Evolutionary conservation across 306 rosid genomes (phyloP), one percentile per base, ranked within the genome.

Genomic region (Delonix regia): DNA sequence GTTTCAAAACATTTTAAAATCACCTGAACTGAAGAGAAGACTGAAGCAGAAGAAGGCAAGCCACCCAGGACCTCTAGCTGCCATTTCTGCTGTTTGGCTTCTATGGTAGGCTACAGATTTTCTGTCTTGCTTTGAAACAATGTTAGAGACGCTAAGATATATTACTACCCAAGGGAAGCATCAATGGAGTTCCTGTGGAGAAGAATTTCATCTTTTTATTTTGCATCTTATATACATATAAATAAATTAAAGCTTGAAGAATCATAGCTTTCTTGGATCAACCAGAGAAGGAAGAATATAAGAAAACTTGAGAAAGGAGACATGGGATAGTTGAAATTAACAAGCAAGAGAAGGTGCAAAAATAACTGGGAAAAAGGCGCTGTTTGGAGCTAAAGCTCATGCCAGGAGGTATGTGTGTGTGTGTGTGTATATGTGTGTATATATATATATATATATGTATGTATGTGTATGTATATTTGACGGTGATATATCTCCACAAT

Each of bases 291-390:
- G 44, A 81, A 90, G 98, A 92, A 92, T 92, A 94, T 89, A 76
- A 69, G 97, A 88, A 94, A 90, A 94, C 98, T 92, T 94, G 94
- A 90, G 97, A 89, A 86, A 89, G 85, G 93, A 90, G 98, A 85
- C 87, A 90, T 86, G 76, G 77, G 90, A 82, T 90, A 69, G 97
- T 86, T 88, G 86, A 87, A 87, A 76, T 86, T 68, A 75, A 77
- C 96, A 94, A 94, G 98, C 98, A 91, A 91, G 89, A 66, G 88
- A 86, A 79, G 93, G 93, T 84, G 83, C 88, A 82, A 74, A 77
- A 78, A 68, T 73, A 34, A 74, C 22, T 42, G 39, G 5, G 16
- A 13, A 59, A 83, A 86, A 74, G 74, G 76, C 53, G 34, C 78
- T 83, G 83, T 65, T 78, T 71, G 78, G 78, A 71, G 66, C 66